phyloP scores from a whole-genome alignment of 1,284 basidiomycete species.

The Rhodofomes roseus region DNA sequence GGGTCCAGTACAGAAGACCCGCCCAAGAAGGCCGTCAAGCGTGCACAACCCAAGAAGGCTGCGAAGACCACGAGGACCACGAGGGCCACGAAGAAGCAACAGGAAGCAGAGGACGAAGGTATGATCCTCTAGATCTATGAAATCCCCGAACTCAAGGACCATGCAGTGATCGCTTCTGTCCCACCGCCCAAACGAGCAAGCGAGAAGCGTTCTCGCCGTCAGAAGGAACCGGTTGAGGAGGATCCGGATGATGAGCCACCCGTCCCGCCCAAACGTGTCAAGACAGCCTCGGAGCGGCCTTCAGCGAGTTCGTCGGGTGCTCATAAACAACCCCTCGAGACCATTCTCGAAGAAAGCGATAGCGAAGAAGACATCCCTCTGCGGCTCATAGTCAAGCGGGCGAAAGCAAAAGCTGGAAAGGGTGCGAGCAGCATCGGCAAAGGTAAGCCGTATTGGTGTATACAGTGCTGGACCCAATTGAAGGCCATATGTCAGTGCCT shows the following conservation, averaged over 20 bases:
- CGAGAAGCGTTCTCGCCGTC: background rate
- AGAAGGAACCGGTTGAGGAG: background rate
- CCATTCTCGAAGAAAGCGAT: background rate
- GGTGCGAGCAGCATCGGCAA: background rate
- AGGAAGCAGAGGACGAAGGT: background rate
- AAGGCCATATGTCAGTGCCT: no score
- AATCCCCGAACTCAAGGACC: no score
- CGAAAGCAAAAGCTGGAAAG: background rate
- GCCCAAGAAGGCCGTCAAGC: background rate
- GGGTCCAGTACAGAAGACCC: background rate
- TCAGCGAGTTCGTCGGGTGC: background rate
- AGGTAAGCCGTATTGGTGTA: background rate
- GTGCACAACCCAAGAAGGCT: background rate
- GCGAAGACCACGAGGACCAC: background rate
- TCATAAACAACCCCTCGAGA: background rate
- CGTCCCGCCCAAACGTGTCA: background rate
- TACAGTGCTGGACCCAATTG: no score
- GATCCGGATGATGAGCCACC: background rate
- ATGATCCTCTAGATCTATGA: background rate
- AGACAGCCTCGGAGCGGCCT: background rate
- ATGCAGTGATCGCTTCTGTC: background rate
- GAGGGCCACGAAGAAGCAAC: background rate
- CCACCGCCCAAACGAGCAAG: background rate
- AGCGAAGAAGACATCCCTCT: background rate
- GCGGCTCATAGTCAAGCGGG: background rate